phyloP scores from a whole-genome alignment of 768 basidiomycete species.

The button mushroom (Agaricus bisporus) region DNA sequence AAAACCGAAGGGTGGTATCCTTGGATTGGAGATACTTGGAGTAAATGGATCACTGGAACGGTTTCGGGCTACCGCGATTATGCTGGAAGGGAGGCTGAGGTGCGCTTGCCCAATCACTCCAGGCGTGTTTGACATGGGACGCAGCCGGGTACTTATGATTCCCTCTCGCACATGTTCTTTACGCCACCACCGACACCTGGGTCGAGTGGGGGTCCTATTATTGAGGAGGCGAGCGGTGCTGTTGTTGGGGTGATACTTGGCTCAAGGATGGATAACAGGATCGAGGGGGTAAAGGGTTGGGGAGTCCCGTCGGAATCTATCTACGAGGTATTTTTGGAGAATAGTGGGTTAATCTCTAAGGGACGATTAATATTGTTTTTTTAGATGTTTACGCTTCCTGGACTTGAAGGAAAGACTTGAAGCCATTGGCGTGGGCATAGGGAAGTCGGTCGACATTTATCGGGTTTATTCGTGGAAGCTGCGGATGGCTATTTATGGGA shows the following conservation, averaged over 20 bases:
- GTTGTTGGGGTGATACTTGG: conserved; percentile 64
- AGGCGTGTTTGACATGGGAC: not conserved
- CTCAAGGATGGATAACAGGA: conserved; percentile 47
- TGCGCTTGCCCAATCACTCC: conserved; percentile 17
- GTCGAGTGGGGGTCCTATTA: conserved; percentile 65
- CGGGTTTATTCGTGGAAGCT: no score
- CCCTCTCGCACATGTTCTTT: conserved; percentile 52
- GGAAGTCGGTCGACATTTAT: no score
- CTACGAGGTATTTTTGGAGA: conserved; percentile 40
- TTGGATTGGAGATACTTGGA: conserved; percentile 49
- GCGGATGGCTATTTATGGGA: not conserved
- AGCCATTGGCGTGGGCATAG: no score
- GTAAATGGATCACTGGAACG: conserved; percentile 45
- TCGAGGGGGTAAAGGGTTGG: conserved; percentile 55
- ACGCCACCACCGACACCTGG: conserved; percentile 51
- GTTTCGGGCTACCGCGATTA: conserved; percentile 57
- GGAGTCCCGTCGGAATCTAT: conserved; percentile 58
- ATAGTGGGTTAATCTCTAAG: not conserved
- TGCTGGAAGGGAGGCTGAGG: conserved; percentile 51
- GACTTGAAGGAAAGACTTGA: conserved; percentile 26
- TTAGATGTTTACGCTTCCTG: conserved; percentile 53
- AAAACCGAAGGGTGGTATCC: conserved; percentile 36
- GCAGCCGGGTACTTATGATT: conserved; percentile 66
- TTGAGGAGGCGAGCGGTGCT: conserved; percentile 53
- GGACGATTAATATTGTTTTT: not conserved